A percentile compares a stretch with the other conserved stretches of the same genome.
Conservation (phyloP, 2,329 filamentous ascomycete genomes). For the Epichloe bromicola region DNA sequence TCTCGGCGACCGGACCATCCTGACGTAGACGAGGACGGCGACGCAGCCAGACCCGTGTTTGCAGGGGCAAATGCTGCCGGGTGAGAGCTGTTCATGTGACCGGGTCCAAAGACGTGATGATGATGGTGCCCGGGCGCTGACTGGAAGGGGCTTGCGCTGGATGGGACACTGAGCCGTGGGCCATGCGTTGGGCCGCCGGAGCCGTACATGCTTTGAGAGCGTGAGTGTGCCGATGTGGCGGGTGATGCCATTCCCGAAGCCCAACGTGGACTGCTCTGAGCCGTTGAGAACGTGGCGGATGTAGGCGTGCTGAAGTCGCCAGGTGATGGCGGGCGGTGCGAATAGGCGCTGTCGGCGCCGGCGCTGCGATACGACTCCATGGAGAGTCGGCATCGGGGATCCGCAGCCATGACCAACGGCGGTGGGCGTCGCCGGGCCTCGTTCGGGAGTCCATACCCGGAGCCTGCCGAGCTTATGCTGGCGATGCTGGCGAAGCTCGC, state of each 20-base stretch:
- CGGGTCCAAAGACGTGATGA: conserved; percentile 39
- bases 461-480: conserved; percentile 54
- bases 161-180: conserved; percentile 72
- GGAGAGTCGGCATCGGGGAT: conserved; percentile 52
- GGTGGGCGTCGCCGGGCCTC: conserved; percentile 63
- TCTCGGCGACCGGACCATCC: conserved; percentile 49
- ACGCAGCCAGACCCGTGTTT: conserved; percentile 48
- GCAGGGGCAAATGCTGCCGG: conserved; percentile 39
- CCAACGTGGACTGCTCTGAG: conserved; percentile 65
- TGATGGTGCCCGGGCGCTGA: conserved; percentile 47
- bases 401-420: conserved; percentile 69
- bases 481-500: conserved; percentile 67
- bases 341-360: conserved; percentile 49
- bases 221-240: conserved; percentile 52
- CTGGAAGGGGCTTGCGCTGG: conserved; percentile 61
- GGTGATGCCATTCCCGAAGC: conserved; percentile 59
- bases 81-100: conserved; percentile 42
- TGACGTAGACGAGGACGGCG: conserved; percentile 51
- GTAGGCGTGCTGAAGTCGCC: conserved; percentile 72
- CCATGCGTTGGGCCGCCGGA: conserved; percentile 51
- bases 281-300: conserved; percentile 68
- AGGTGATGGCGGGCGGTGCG: conserved; percentile 53
- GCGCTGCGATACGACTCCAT: conserved; percentile 56
- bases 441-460: conserved; percentile 51
- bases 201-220: conserved; percentile 59